Percentiles rank a stretch among this genome's conserved stretches.
These are phyloP conservation scores for Lachancea lanzarotensis DNA, from an alignment of 805 yeast species.

Conservation along the genomic window DNA sequence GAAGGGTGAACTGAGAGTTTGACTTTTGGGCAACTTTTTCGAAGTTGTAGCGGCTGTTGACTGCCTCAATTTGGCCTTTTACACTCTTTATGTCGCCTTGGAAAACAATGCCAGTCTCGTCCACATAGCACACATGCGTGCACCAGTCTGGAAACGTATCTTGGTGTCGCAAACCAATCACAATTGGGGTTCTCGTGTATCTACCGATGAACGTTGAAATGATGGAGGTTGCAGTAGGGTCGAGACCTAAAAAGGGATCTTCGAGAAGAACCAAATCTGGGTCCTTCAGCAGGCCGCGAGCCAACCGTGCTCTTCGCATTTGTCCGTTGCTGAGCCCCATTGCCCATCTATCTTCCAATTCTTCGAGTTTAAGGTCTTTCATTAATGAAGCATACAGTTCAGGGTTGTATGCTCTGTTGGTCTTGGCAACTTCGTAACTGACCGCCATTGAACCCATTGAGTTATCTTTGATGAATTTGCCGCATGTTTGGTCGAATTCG, in stretches of 20 bases:
- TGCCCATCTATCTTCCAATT: conserved; percentile 65
- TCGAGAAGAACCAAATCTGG: conserved; percentile 72
- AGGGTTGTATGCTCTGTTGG: conserved; percentile 28
- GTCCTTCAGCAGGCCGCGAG: conserved; percentile 56
- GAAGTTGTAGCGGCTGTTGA: conserved; percentile 13
- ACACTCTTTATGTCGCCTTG: conserved; percentile 40
- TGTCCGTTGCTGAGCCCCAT: conserved; percentile 92
- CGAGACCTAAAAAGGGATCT: conserved; percentile 90
- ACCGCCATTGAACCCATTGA: conserved; percentile 38
- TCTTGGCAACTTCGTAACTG: conserved; percentile 31
- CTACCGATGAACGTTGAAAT: conserved; percentile 41
- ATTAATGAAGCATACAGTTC: conserved; percentile 39
- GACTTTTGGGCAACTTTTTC: background rate
- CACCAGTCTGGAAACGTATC: conserved; percentile 79
- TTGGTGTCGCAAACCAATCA: conserved; percentile 73
- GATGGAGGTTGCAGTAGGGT: conserved; percentile 57
- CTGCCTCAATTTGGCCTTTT: conserved; percentile 15
- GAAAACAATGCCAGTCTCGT: conserved; percentile 42
- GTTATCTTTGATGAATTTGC: conserved; percentile 51
- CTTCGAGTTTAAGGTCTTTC: conserved; percentile 45
- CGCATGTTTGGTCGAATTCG: conserved; percentile 68
- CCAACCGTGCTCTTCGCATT: conserved; percentile 82
- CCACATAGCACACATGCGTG: conserved; percentile 60
- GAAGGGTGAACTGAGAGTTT: conserved; percentile 10
- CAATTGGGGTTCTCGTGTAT: conserved; percentile 36